Evolutionary conservation across 306 rosid genomes (phyloP).

Genomic region (Trifolium fragiferum): DNA sequence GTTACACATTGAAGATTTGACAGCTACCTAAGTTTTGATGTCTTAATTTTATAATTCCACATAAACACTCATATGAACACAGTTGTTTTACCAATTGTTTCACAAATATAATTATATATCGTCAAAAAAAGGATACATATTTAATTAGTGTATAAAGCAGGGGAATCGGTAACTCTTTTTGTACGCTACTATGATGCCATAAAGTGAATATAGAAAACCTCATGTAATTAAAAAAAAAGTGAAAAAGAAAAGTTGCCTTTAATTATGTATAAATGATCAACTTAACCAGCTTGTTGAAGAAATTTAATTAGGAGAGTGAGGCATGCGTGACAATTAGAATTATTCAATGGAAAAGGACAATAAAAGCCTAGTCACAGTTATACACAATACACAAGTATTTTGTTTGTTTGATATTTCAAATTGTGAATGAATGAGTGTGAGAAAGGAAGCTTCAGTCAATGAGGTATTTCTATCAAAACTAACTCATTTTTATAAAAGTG

Average conservation of each 20-base stretch:
- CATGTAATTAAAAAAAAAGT: slow-evolving; percentile 22
- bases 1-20: slow-evolving; percentile 10
- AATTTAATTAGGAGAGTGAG: slow-evolving; percentile 5
- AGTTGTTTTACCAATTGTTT: neutral
- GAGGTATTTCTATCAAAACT: too few relatives aligned
- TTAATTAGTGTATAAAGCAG: neutral
- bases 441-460: slow-evolving; percentile 10
- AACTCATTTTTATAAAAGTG: too few relatives aligned
- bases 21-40: neutral
- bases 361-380: slow-evolving; percentile 49
- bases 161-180: neutral
- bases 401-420: slow-evolving; percentile 30
- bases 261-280: slow-evolving; percentile 4
- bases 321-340: slow-evolving; percentile 7
- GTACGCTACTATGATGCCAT: slow-evolving; percentile 26
- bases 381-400: neutral
- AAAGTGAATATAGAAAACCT: slow-evolving; percentile 37
- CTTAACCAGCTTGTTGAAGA: slow-evolving; percentile 17
- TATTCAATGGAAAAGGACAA: slow-evolving; percentile 43
- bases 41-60: neutral
- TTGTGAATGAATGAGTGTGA: slow-evolving; percentile 14
- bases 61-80: neutral
- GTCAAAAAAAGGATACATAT: neutral
- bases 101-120: neutral
- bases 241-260: slow-evolving; percentile 33